These are phyloP conservation scores for Achaetomiella virescens DNA, from an alignment of 495 filamentous ascomycete genomes.

Conservation along the genomic window DNA sequence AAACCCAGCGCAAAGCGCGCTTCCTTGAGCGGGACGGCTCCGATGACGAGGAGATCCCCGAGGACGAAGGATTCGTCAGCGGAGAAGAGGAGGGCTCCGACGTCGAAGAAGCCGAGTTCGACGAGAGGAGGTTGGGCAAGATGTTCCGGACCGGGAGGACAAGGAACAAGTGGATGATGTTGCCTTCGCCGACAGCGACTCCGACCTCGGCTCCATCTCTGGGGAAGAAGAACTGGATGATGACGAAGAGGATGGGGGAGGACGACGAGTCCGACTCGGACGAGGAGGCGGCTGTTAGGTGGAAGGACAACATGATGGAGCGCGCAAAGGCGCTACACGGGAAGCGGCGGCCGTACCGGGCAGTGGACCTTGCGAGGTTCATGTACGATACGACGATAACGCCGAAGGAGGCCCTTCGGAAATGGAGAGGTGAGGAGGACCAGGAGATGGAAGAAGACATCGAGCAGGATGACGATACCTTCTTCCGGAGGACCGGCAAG, in stretches of 20 bases:
- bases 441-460: conserved; percentile 44
- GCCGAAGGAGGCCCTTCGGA: conserved; percentile 64
- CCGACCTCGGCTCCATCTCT: conserved; percentile 83
- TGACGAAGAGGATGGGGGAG: conserved; percentile 51
- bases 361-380: conserved; percentile 71
- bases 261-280: conserved; percentile 45
- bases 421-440: conserved; percentile 75
- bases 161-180: conserved; percentile 52
- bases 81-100: conserved; percentile 53
- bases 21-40: conserved; percentile 55
- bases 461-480: conserved; percentile 63
- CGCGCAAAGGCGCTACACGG: conserved; percentile 68
- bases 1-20: conserved; percentile 59
- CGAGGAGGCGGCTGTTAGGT: conserved; percentile 62
- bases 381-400: conserved; percentile 82
- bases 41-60: conserved; percentile 46
- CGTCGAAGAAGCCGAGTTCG: conserved; percentile 49
- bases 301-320: conserved; percentile 81
- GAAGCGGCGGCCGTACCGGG: conserved; percentile 61
- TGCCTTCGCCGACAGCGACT: conserved; percentile 93
- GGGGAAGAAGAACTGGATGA: conserved; percentile 55
- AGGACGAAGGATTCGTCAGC: conserved; percentile 56
- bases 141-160: conserved; percentile 43
- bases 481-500: conserved; percentile 70
- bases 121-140: conserved; percentile 49